Conservation (phyloP, 2,329 filamentous ascomycete species). For the Ophiostoma australiae region DNA sequence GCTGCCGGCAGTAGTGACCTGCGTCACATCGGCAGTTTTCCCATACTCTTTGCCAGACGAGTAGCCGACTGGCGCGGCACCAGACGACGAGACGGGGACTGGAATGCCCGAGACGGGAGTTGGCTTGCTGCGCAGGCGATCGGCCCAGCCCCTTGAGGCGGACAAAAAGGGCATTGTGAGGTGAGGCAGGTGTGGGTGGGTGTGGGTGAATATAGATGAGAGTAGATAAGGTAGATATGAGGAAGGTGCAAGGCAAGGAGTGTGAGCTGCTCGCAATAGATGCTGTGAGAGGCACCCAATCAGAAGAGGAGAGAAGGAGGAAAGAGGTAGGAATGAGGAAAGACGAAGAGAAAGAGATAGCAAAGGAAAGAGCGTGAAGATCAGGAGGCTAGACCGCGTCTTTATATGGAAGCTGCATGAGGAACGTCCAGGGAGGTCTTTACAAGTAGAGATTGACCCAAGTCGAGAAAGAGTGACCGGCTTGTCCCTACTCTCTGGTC, state of each 20-base stretch:
- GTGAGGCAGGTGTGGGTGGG: not conserved
- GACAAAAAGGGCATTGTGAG: not conserved
- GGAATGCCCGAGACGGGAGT: not conserved
- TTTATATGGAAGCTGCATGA: not conserved
- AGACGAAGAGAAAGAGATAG: not conserved
- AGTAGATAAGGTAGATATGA: too few species aligned
- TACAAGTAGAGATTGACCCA: not conserved
- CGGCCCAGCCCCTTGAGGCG: constrained; percentile 1
- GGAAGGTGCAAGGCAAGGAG: not conserved
- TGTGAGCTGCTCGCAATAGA: not conserved
- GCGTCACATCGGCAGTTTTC: not conserved
- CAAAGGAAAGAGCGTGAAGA: not conserved
- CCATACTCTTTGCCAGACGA: not conserved
- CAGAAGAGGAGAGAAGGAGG: not conserved
- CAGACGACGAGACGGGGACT: not conserved
- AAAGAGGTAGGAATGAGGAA: not conserved
- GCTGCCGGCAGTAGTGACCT: not conserved
- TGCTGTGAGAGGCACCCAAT: not conserved
- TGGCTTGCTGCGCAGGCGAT: not conserved
- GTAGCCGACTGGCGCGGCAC: not conserved
- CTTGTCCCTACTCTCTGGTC: not conserved
- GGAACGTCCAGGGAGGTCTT: not conserved
- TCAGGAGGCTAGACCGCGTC: constrained; percentile 3
- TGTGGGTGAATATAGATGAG: not conserved
- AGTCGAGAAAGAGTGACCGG: not conserved